Percentiles rank a stretch among this genome's conserved stretches.
Conservation (phyloP, 2,329 filamentous ascomycete genomes). For the Fusarium multiceps region DNA sequence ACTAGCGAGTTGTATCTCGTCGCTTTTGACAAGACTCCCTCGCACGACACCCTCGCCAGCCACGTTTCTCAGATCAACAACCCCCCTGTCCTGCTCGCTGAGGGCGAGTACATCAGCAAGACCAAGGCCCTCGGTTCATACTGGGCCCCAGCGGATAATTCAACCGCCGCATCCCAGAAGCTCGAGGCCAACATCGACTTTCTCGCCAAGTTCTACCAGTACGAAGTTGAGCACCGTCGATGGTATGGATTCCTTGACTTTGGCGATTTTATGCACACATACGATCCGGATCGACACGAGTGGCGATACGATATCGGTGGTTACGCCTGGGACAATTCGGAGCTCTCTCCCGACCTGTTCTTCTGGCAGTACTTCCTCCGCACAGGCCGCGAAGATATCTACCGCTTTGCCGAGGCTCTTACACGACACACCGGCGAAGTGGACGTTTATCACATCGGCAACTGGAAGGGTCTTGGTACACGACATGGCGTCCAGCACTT, state of each 20-base stretch:
- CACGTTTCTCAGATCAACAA: constrained; percentile 60
- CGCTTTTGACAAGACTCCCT: constrained; percentile 64
- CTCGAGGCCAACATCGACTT: constrained; percentile 67
- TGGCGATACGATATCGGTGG: constrained; percentile 74
- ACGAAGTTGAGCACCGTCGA: constrained; percentile 65
- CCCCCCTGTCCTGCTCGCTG: constrained; percentile 63
- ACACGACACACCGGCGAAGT: constrained; percentile 70
- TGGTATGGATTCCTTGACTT: constrained; percentile 74
- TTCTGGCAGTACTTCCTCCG: constrained; percentile 72
- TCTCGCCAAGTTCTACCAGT: constrained; percentile 65
- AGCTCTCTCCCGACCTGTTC: constrained; percentile 71
- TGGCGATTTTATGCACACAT: constrained; percentile 72
- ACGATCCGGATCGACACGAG: constrained; percentile 67
- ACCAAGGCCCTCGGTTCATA: constrained; percentile 66
- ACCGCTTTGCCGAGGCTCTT: constrained; percentile 68
- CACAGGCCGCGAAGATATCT: constrained; percentile 67
- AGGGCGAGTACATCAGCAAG: constrained; percentile 61
- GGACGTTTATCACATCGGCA: constrained; percentile 69
- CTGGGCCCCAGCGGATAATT: constrained; percentile 59
- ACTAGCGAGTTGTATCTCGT: constrained; percentile 68
- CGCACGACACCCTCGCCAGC: constrained; percentile 56
- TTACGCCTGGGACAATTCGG: constrained; percentile 73
- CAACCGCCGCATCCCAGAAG: constrained; percentile 42
- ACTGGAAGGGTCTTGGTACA: constrained; percentile 69
- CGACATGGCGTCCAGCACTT: constrained; percentile 73